Evolutionary conservation across 306 rosid species (phyloP), one percentile per base, ranked within the genome.

Genomic region (Inga leiocalycina): DNA sequence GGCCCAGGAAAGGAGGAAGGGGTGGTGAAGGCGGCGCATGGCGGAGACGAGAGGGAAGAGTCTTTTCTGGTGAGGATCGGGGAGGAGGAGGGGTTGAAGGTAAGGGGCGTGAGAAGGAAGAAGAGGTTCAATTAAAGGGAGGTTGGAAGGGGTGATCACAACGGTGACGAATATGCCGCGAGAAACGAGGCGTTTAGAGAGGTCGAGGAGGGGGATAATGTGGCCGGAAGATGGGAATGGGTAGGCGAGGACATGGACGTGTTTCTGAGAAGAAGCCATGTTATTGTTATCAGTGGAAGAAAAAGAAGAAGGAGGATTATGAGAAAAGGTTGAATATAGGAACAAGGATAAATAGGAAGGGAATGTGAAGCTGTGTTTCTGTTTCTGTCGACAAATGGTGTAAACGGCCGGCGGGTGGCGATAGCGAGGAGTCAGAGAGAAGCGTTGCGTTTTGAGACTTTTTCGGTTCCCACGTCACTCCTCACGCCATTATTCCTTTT

Each of bases 141-240:
- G 78, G 76, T 46, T 81, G 19, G 20, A 2, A 0, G 89, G 87
- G 22, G 85, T 76, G 57, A 90, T 20, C 15, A 90, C 11, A 83
- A 88, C 20, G 30, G 93, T 90, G 87, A 90, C 87, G 68, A 64
- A 45, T 1, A 85, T 7, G n/a, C 89, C 82, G 32, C 91, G 85
- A n/a, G 88, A 39, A 72, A 84, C 79, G 0, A 88, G 64, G 14
- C 13, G 44, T 20, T 81, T 77, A 4, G 75, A 1, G 45, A 89
- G 69, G 48, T 89, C 89, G 0, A 89, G 12, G 52, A 89, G 73
- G 3, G 89, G 92, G 8, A 89, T 89, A 15, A 82, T 8, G 79
- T 89, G 93, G 49, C 93, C 91, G 1, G 93, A 87, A 1, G 85
- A 10, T 3, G 88, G 87, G 61, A 59, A 87, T 0, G 91, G 83